These are phyloP conservation scores for Metschnikowia cerradonensis DNA, from an alignment of 805 yeast species.

Conservation along the genomic window DNA sequence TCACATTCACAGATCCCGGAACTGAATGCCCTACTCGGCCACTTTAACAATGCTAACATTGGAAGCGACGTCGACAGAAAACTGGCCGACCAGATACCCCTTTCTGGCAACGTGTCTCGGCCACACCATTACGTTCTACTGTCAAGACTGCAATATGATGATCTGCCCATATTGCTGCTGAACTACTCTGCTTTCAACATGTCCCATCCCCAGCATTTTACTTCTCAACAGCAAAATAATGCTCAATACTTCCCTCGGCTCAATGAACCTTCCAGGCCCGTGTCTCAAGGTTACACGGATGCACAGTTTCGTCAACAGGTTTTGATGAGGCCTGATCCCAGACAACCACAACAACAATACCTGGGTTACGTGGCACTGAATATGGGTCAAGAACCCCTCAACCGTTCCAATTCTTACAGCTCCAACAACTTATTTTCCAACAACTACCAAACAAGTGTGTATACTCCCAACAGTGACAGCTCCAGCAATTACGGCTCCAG, in stretches of 20 bases:
- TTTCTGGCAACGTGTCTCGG: background rate
- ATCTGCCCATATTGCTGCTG: background rate
- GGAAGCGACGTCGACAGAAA: background rate
- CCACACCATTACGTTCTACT: slow-evolving; percentile 1
- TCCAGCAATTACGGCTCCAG: background rate
- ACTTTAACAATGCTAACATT: background rate
- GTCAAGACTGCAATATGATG: slow-evolving; percentile 2
- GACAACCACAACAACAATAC: slow-evolving; percentile 3
- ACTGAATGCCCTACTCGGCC: background rate
- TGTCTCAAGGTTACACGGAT: slow-evolving; percentile 4
- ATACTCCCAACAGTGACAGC: background rate
- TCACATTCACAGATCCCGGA: background rate
- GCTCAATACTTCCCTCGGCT: background rate
- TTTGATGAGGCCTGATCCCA: background rate
- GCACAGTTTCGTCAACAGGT: slow-evolving; percentile 3
- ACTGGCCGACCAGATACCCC: background rate
- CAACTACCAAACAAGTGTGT: background rate
- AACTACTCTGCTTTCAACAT: background rate
- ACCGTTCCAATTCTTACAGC: background rate
- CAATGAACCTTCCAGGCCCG: slow-evolving; percentile 2
- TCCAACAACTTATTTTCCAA: background rate
- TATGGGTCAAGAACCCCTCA: background rate
- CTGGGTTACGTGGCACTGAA: background rate
- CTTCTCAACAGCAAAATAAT: background rate
- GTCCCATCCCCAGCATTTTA: background rate